Evolutionary conservation across 805 yeast species (phyloP).

Genomic region (Kluyveromyces aestuarii): DNA sequence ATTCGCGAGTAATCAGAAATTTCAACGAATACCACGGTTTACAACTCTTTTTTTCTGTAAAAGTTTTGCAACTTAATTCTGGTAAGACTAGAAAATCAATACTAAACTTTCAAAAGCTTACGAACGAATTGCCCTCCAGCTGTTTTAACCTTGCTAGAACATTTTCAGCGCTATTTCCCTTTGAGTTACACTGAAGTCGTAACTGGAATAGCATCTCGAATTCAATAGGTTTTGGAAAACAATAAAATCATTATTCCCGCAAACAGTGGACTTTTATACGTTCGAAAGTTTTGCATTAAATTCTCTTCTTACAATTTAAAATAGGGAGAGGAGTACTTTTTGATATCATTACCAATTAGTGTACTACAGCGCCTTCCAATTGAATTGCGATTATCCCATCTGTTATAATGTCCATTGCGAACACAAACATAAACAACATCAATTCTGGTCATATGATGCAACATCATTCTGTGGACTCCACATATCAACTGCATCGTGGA

Average conservation of each 20-base stretch:
- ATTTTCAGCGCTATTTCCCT: not conserved
- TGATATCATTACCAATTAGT: not conserved
- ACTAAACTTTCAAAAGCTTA: not conserved
- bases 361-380: not conserved
- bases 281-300: not conserved
- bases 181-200: not conserved
- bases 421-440: not conserved
- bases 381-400: not conserved
- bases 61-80: not conserved
- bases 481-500: slow-evolving; percentile 9
- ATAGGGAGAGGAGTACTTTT: not conserved
- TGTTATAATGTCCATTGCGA: not conserved
- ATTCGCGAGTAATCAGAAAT: not conserved
- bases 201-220: not conserved
- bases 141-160: not conserved
- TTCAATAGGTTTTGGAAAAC: not conserved
- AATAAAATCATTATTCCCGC: not conserved
- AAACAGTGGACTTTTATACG: not conserved
- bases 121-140: not conserved
- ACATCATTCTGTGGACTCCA: slow-evolving; percentile 1
- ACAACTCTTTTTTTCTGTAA: not conserved
- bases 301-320: not conserved
- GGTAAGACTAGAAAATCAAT: not conserved
- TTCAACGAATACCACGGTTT: not conserved
- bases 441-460: not conserved